Evolutionary conservation across 2,329 filamentous ascomycete genomes (phyloP).

Genomic region (Myrmaecium sp.): DNA sequence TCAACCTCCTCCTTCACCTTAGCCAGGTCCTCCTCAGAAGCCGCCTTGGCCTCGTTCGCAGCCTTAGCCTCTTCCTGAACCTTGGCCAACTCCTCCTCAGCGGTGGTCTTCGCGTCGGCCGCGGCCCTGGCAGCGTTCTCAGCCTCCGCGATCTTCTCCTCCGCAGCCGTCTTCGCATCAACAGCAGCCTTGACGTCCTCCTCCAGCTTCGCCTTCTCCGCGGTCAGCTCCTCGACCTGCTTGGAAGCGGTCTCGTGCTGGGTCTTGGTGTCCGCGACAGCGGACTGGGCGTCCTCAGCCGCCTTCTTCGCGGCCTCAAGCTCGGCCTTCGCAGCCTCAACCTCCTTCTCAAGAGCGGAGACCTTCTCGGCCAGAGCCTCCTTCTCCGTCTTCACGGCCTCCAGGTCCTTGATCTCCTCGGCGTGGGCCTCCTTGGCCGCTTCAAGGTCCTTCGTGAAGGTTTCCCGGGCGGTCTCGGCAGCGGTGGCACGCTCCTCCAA

Average conservation of each 20-base stretch:
- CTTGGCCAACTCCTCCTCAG: slow-evolving; percentile 9
- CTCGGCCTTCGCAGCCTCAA: slow-evolving; percentile 4
- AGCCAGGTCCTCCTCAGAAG: slow-evolving; percentile 1
- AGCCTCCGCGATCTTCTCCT: slow-evolving; percentile 2
- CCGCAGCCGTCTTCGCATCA: slow-evolving; percentile 2
- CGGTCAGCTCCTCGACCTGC: not conserved
- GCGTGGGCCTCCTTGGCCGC: slow-evolving; percentile 3
- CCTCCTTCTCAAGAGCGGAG: slow-evolving; percentile 1
- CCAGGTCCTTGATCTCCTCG: slow-evolving; percentile 2
- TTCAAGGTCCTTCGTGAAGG: slow-evolving; percentile 1
- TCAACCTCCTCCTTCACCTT: not conserved
- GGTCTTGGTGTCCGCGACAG: slow-evolving; percentile 2
- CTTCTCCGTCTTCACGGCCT: slow-evolving; percentile 4
- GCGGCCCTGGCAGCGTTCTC: slow-evolving; percentile 3
- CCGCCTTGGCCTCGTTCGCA: slow-evolving; percentile 1
- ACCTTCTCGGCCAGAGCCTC: slow-evolving; percentile 4
- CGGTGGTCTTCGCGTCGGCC: slow-evolving; percentile 4
- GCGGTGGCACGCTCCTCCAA: slow-evolving; percentile 1
- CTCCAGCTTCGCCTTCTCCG: slow-evolving; percentile 3
- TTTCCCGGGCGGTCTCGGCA: no score
- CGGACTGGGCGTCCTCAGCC: slow-evolving; percentile 3
- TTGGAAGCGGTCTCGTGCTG: slow-evolving; percentile 3
- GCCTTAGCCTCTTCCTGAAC: slow-evolving; percentile 7
- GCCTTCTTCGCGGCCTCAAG: slow-evolving; percentile 4
- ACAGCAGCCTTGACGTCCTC: slow-evolving; percentile 3